Conservation (phyloP, 352 stramenopile genomes). For the Pythium sukuiense region DNA sequence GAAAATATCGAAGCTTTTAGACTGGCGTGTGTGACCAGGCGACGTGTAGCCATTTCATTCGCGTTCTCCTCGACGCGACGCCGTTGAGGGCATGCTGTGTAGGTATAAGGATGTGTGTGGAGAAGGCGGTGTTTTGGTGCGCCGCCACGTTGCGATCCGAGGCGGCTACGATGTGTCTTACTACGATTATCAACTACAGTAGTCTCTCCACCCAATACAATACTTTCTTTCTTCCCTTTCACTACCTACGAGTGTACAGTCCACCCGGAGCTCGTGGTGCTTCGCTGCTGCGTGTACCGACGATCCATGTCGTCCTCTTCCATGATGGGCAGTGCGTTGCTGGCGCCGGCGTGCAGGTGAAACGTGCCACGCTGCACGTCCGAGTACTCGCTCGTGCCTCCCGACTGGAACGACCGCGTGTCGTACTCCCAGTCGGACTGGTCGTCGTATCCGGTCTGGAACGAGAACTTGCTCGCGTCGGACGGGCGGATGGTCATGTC, state of each 20-base stretch:
- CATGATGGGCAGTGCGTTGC: conserved; percentile 47
- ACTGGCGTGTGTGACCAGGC: background rate
- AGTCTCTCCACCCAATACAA: conserved; percentile 17
- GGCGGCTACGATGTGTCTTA: background rate
- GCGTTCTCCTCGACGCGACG: background rate
- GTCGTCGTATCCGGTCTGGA: conserved; percentile 74
- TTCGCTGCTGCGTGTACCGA: conserved; percentile 20
- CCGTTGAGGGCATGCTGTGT: too few species aligned
- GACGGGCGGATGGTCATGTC: conserved; percentile 49
- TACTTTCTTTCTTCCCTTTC: background rate
- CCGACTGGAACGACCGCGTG: conserved; percentile 38
- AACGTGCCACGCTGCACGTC: conserved; percentile 47
- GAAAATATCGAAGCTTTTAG: conserved; percentile 13
- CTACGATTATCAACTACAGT: conserved; percentile 17
- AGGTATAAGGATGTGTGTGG: too few species aligned
- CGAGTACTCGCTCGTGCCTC: conserved; percentile 33
- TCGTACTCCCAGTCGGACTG: conserved; percentile 76
- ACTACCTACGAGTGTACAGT: conserved; percentile 22
- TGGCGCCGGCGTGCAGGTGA: conserved; percentile 40
- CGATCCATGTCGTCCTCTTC: conserved; percentile 50
- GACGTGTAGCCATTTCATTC: conserved; percentile 1
- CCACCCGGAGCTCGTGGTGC: conserved; percentile 54
- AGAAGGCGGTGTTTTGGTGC: too few species aligned
- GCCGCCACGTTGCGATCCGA: background rate
- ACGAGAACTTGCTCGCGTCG: conserved; percentile 71